phyloP scores from a whole-genome alignment of 768 basidiomycete species.

The Mycena galopus region DNA sequence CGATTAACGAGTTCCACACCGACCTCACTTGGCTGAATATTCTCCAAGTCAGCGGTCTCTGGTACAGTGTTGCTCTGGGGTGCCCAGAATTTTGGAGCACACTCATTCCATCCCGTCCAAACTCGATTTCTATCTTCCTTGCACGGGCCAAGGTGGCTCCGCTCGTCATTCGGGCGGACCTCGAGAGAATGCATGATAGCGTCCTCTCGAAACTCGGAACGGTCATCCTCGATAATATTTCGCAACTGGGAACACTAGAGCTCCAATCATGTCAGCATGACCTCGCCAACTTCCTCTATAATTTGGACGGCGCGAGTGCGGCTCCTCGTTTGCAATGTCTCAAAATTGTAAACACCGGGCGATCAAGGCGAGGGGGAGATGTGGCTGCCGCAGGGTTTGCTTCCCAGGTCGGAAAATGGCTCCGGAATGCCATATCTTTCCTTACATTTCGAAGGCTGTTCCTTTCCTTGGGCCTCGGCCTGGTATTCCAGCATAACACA shows the following conservation, averaged over 20 bases:
- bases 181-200: constrained; percentile 9
- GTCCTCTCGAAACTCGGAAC: not conserved
- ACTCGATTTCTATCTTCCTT: constrained; percentile 36
- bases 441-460: constrained; percentile 24
- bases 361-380: not conserved
- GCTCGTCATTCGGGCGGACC: constrained; percentile 30
- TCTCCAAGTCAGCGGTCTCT: constrained; percentile 24
- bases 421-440: not conserved
- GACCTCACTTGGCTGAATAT: constrained; percentile 33
- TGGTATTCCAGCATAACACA: constrained; percentile 27
- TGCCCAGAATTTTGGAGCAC: constrained; percentile 37
- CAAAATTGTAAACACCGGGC: constrained; percentile 21
- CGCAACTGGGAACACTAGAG: constrained; percentile 29
- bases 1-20: not conserved
- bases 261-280: constrained; percentile 1
- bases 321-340: constrained; percentile 24
- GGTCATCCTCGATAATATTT: constrained; percentile 17
- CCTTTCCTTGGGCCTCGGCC: constrained; percentile 31
- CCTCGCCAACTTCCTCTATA: constrained; percentile 19
- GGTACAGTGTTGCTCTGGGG: constrained; percentile 33
- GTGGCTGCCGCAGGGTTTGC: constrained; percentile 31
- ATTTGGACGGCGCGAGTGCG: constrained; percentile 18
- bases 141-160: constrained; percentile 31
- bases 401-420: constrained; percentile 1
- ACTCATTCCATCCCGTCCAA: constrained; percentile 27